Evolutionary conservation across 768 basidiomycete genomes (phyloP).

Genomic region (Harrya chromipes): DNA sequence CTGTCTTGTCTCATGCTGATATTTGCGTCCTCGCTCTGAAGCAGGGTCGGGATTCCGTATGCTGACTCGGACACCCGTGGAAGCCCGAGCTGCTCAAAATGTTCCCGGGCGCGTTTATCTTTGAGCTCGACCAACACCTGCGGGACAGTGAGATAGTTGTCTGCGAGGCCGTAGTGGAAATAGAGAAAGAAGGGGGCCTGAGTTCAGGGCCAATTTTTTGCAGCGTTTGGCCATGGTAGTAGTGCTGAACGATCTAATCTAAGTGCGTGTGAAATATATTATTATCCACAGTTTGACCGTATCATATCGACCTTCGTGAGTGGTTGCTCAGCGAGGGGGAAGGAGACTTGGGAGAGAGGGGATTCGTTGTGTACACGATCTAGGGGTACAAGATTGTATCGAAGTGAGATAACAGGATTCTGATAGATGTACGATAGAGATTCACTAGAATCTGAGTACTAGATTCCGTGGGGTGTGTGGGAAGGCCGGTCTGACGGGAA

Average conservation of each 20-base stretch:
- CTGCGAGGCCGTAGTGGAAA: constrained; percentile 85
- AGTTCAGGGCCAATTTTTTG: constrained; percentile 86
- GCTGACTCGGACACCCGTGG: constrained; percentile 71
- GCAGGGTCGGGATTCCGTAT: constrained; percentile 67
- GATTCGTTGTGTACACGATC: no score
- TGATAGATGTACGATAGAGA: no score
- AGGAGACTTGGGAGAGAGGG: no score
- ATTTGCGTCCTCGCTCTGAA: constrained; percentile 86
- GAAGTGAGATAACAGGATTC: no score
- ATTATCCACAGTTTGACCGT: background rate
- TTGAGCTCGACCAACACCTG: constrained; percentile 89
- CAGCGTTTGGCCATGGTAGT: constrained; percentile 46
- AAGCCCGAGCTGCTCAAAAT: constrained; percentile 78
- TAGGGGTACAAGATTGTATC: no score
- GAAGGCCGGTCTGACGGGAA: no score
- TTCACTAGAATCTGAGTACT: no score
- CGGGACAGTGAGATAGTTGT: constrained; percentile 83
- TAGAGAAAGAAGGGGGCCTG: constrained; percentile 87
- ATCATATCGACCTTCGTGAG: no score
- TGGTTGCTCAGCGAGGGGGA: no score
- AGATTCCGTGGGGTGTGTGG: no score
- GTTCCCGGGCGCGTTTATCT: constrained; percentile 82
- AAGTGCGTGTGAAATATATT: constrained; percentile 9
- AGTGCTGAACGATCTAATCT: constrained; percentile 1
- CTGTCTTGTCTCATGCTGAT: constrained; percentile 89